Evolutionary conservation across 2,329 filamentous ascomycete genomes (phyloP).

Genomic region (Hypocrella siamensis): DNA sequence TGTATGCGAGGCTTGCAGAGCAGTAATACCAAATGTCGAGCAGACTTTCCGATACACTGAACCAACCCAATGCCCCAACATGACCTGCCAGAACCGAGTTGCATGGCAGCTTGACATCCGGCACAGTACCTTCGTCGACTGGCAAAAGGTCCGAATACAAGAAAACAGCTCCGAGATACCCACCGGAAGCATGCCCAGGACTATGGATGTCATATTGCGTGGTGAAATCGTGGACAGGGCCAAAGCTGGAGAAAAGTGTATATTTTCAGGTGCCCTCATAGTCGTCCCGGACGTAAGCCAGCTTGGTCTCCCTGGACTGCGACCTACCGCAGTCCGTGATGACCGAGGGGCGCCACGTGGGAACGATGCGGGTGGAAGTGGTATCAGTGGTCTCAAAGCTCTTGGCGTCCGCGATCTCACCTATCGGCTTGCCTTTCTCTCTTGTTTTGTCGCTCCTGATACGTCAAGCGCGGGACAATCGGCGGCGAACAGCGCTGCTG

Average conservation of each 20-base stretch:
- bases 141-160: slow-evolving; percentile 96
- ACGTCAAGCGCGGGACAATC: slow-evolving; percentile 64
- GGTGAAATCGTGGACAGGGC: slow-evolving; percentile 96
- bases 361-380: slow-evolving; percentile 67
- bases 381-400: slow-evolving; percentile 77
- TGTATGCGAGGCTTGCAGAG: slow-evolving; percentile 74
- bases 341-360: slow-evolving; percentile 57
- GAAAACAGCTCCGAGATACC: slow-evolving; percentile 98
- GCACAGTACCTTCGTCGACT: slow-evolving; percentile 95
- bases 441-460: slow-evolving; percentile 90
- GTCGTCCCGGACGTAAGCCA: slow-evolving; percentile 96
- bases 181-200: slow-evolving; percentile 95
- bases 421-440: slow-evolving; percentile 89
- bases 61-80: slow-evolving; percentile 86
- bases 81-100: slow-evolving; percentile 69
- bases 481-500: slow-evolving; percentile 46
- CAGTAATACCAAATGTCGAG: slow-evolving; percentile 77
- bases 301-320: slow-evolving; percentile 72
- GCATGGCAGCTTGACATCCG: slow-evolving; percentile 97
- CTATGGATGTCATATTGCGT: slow-evolving; percentile 90
- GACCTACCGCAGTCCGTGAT: slow-evolving; percentile 72
- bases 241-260: slow-evolving; percentile 95
- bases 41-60: slow-evolving; percentile 97
- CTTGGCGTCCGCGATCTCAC: slow-evolving; percentile 91
- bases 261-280: slow-evolving; percentile 91